A percentile compares a stretch with the other conserved stretches of the same genome.
phyloP scores from a whole-genome alignment of 2,329 filamentous ascomycete species.

The Ascomycota sp. region DNA sequence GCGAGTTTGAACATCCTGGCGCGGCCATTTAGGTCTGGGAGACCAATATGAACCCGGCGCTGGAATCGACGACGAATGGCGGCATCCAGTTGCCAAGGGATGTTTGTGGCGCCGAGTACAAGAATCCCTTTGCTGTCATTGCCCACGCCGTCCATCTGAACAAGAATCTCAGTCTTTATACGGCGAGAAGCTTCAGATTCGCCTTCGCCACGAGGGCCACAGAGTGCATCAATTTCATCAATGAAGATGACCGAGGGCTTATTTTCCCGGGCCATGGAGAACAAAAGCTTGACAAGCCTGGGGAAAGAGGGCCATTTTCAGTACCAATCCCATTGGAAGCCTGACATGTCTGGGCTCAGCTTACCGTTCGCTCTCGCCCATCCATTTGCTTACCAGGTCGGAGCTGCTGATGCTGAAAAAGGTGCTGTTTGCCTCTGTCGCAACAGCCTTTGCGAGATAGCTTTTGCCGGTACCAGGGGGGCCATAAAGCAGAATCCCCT shows the following conservation, averaged over 20 bases:
- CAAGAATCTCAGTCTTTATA: constrained; percentile 95
- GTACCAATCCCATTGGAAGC: background rate
- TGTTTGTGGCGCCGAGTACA: constrained; percentile 91
- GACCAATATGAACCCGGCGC: constrained; percentile 79
- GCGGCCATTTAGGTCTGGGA: constrained; percentile 71
- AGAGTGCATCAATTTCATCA: constrained; percentile 92
- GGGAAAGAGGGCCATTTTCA: constrained; percentile 4
- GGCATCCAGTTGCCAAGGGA: constrained; percentile 93
- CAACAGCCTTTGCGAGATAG: constrained; percentile 91
- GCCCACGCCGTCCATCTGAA: constrained; percentile 98
- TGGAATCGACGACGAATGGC: constrained; percentile 95
- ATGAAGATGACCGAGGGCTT: constrained; percentile 98
- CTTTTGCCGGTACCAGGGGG: constrained; percentile 95
- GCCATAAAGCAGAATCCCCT: constrained; percentile 88
- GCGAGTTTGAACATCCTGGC: constrained; percentile 92
- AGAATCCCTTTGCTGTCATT: constrained; percentile 87
- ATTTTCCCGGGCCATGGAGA: constrained; percentile 95
- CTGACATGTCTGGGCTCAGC: constrained; percentile 1
- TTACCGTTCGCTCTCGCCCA: constrained; percentile 96
- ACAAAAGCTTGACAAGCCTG: constrained; percentile 87
- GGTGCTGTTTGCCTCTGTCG: constrained; percentile 94
- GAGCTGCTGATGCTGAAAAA: constrained; percentile 98
- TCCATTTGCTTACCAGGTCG: constrained; percentile 97
- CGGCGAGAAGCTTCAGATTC: constrained; percentile 92
- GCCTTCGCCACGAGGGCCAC: constrained; percentile 78